These are phyloP conservation scores for Tetracladium marchalianum DNA, from an alignment of 495 filamentous ascomycete genomes.

Conservation along the genomic window DNA sequence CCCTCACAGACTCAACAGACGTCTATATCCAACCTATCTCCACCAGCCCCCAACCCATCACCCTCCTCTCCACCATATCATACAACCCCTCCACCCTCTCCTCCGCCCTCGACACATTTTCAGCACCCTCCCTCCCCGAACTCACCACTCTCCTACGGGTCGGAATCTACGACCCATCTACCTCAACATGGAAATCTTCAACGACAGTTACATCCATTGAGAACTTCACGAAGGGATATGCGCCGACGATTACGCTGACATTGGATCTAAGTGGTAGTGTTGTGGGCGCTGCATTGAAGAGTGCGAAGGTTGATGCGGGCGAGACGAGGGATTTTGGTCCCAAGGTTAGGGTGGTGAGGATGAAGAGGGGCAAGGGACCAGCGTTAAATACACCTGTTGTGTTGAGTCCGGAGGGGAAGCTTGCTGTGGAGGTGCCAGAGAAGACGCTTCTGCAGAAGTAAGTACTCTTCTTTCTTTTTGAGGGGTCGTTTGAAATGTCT, in stretches of 20 bases:
- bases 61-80: slow-evolving; percentile 36
- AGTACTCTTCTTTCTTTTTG: slow-evolving; percentile 16
- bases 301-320: slow-evolving; percentile 42
- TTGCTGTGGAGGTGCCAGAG: slow-evolving; percentile 38
- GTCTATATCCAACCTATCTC: slow-evolving; percentile 22
- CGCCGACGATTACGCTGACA: slow-evolving; percentile 35
- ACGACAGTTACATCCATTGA: slow-evolving; percentile 34
- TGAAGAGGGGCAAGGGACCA: slow-evolving; percentile 39
- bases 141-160: slow-evolving; percentile 32
- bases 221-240: slow-evolving; percentile 44
- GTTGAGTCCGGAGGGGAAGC: slow-evolving; percentile 48
- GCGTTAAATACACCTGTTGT: slow-evolving; percentile 57
- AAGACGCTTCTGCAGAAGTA: slow-evolving; percentile 67
- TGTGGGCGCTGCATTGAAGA: slow-evolving; percentile 29
- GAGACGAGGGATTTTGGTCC: slow-evolving; percentile 46
- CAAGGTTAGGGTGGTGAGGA: slow-evolving; percentile 38
- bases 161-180: slow-evolving; percentile 34
- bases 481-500: background rate
- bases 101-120: slow-evolving; percentile 33
- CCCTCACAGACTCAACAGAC: slow-evolving; percentile 11
- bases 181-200: slow-evolving; percentile 33
- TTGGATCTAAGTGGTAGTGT: slow-evolving; percentile 30
- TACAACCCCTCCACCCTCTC: slow-evolving; percentile 27
- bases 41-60: slow-evolving; percentile 19
- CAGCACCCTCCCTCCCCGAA: slow-evolving; percentile 34